Evolutionary conservation across 768 basidiomycete genomes (phyloP).

Genomic region (Calocybe indica): DNA sequence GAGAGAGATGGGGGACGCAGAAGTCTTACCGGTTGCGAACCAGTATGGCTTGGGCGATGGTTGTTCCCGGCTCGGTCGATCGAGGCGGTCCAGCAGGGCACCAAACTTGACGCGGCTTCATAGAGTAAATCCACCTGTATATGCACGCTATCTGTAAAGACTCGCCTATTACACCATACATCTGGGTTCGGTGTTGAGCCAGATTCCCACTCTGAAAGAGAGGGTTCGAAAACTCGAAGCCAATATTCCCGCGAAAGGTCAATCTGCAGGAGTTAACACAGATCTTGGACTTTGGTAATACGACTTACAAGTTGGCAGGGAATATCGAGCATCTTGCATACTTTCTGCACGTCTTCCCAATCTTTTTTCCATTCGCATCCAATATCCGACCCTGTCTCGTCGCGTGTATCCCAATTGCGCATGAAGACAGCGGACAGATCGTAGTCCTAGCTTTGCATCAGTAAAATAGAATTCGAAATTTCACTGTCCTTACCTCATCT

Average conservation of each 20-base stretch:
- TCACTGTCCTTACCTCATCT: constrained; percentile 43
- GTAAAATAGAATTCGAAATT: not conserved
- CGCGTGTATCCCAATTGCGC: constrained; percentile 92
- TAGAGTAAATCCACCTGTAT: not conserved
- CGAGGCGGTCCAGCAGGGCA: constrained; percentile 64
- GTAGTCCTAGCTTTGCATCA: constrained; percentile 45
- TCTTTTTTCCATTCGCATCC: constrained; percentile 97
- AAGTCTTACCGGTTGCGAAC: constrained; percentile 69
- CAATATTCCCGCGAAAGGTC: constrained; percentile 92
- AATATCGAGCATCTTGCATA: constrained; percentile 68
- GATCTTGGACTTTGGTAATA: not conserved
- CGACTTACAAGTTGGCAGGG: constrained; percentile 64
- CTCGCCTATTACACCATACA: constrained; percentile 83
- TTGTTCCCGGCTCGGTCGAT: constrained; percentile 11
- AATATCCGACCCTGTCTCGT: constrained; percentile 71
- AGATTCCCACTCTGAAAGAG: constrained; percentile 66
- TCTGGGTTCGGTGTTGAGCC: constrained; percentile 92
- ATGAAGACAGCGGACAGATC: constrained; percentile 88
- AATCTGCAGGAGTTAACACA: constrained; percentile 37
- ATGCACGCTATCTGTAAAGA: not conserved
- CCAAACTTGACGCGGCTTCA: constrained; percentile 88
- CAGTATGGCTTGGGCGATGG: constrained; percentile 33
- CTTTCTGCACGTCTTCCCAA: constrained; percentile 83
- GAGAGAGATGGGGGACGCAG: not conserved
- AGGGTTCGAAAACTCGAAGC: constrained; percentile 86